Conservation (phyloP, 1,284 basidiomycete genomes). For the Puccinia coronata region DNA sequence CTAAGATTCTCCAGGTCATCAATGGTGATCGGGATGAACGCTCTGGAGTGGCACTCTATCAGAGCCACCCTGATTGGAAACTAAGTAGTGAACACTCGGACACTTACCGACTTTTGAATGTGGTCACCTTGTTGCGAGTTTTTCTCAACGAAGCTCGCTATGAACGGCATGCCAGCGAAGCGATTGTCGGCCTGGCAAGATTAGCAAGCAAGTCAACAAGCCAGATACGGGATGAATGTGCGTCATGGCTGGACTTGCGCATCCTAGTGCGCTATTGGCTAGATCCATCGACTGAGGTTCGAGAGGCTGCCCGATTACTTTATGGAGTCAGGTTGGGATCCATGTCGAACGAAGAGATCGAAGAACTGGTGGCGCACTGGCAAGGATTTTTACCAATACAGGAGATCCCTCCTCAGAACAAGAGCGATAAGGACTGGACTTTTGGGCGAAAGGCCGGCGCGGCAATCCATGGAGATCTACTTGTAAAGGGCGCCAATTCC, state of each 20-base stretch:
- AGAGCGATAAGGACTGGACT: slow-evolving; percentile 31
- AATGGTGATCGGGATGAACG: slow-evolving; percentile 16
- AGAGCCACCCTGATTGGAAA: neutral
- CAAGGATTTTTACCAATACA: slow-evolving; percentile 28
- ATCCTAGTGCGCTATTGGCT: slow-evolving; percentile 44
- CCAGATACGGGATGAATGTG: neutral
- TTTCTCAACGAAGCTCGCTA: slow-evolving; percentile 38
- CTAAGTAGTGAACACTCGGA: slow-evolving; percentile 14
- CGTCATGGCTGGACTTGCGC: slow-evolving; percentile 27
- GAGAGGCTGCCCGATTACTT: slow-evolving; percentile 20
- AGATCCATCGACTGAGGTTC: slow-evolving; percentile 37
- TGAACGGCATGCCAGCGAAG: slow-evolving; percentile 36
- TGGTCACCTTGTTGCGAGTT: slow-evolving; percentile 32
- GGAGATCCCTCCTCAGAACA: neutral
- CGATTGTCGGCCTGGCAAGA: slow-evolving; percentile 30
- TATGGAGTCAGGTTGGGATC: slow-evolving; percentile 20
- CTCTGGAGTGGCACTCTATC: slow-evolving; percentile 10
- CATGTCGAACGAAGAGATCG: slow-evolving; percentile 30
- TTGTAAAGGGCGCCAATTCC: neutral
- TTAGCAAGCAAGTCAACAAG: neutral
- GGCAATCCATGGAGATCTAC: neutral
- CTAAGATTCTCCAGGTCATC: slow-evolving; percentile 14
- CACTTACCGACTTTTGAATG: slow-evolving; percentile 25
- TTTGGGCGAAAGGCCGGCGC: slow-evolving; percentile 10
- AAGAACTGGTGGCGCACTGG: slow-evolving; percentile 7